These are phyloP conservation scores for Pseudoperonospora humuli DNA, from an alignment of 352 stramenopile genomes.

Conservation along the genomic window DNA sequence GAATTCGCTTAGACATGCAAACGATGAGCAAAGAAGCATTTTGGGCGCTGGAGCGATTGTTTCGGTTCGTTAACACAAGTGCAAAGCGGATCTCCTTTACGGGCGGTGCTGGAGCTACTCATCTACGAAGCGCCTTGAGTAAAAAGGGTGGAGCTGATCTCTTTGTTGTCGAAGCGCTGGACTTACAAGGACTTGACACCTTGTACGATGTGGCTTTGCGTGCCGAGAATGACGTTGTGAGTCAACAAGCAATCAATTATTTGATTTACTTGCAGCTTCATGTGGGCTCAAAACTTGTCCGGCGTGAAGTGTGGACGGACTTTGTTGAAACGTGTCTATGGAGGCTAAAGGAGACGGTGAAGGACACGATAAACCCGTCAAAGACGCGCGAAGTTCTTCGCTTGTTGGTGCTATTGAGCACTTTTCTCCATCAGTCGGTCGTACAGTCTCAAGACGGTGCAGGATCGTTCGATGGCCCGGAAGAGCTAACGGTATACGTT, in stretches of 20 bases:
- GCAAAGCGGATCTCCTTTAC: constrained; percentile 32
- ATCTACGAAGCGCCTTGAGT: constrained; percentile 4
- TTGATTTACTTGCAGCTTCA: constrained; percentile 67
- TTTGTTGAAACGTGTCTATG: constrained; percentile 48
- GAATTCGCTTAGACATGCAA: constrained; percentile 41
- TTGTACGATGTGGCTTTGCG: constrained; percentile 46
- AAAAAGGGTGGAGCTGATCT: constrained; percentile 15
- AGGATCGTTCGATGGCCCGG: constrained; percentile 29
- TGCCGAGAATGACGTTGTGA: constrained; percentile 33
- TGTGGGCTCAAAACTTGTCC: constrained; percentile 58
- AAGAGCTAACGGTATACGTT: constrained; percentile 63
- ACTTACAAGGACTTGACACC: constrained; percentile 51
- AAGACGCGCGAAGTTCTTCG: constrained; percentile 35
- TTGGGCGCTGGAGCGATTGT: constrained; percentile 46
- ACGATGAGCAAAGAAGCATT: constrained; percentile 49
- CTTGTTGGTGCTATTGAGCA: constrained; percentile 61
- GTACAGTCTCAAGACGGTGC: constrained; percentile 25
- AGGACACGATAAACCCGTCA: constrained; percentile 12
- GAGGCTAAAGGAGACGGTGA: constrained; percentile 33
- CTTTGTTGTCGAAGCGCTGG: constrained; percentile 53
- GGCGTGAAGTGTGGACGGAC: constrained; percentile 57
- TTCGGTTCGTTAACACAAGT: constrained; percentile 57
- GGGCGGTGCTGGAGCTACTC: constrained; percentile 15
- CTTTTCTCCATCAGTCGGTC: constrained; percentile 63
- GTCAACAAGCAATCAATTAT: constrained; percentile 52